Base-by-base conservation (phyloP, 2,329 filamentous ascomycete genomes). In the Nigrospora osmanthi region DNA sequence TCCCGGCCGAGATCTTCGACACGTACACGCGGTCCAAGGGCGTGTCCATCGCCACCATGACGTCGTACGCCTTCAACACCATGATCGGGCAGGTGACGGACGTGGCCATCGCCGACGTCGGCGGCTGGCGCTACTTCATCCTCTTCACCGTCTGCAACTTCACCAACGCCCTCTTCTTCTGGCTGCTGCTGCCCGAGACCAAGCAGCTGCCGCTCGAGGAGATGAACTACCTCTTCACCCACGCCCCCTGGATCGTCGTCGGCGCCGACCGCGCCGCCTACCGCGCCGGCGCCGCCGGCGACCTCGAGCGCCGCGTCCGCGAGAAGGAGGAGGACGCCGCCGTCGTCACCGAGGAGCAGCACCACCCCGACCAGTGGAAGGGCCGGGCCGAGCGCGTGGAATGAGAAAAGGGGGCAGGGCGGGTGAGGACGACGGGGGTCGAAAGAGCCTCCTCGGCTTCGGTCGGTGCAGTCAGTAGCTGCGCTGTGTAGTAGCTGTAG, bases 1-100 rank as follows among this genome's bases (percentile, higher is more conserved):
- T 82, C 48, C 78, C 78, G 0, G 81, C 84, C 41, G 84, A 88
- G 58, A 83, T 88, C 35, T 89, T 89, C 64, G 85, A 89, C 62
- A 89, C 83, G 3, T 78, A 81, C 49, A 89, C 85, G 0, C 76
- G 86, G 35, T 73, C 80, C 43, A 87, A 87, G 67, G 85, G 84
- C 54, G 85, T 89, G 2, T 83, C 81, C 1, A 80, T 89, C 49
- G 83, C 83, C 0, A 85, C 81, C 6, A 87, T 88, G 83, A 72
- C 69, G 1, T 80, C 74, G 11, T 89, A 85, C 60, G 84, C 84
- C 2, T 88, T 82, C 49, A 87, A 87, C 58, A 83, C 85, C 35
- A 73, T 73, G 48, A 75, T 62, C 48, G 59, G 58, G 10, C 58
- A 62, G 48, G 52, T 61, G 35, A 61, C 58, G 13, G 50, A 53